These are phyloP conservation scores for Globisporangium parvum DNA, from an alignment of 352 stramenopile genomes.

Conservation along the genomic window DNA sequence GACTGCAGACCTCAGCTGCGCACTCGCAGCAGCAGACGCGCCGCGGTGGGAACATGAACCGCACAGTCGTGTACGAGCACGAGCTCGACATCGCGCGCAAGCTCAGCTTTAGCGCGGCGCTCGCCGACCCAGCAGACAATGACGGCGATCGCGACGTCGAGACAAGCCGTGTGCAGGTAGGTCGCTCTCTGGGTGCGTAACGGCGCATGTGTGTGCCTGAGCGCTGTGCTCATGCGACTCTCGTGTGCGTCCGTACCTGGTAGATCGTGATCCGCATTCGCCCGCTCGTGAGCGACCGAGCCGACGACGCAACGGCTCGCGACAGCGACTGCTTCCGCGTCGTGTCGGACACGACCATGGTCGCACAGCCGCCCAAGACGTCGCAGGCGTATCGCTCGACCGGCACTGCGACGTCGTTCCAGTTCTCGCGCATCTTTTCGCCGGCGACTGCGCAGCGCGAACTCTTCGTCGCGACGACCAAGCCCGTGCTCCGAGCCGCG, in stretches of 20 bases:
- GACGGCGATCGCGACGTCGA: not conserved
- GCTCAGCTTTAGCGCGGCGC: constrained; percentile 59
- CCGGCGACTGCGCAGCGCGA: constrained; percentile 76
- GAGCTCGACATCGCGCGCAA: constrained; percentile 45
- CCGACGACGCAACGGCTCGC: not conserved
- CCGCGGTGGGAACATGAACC: not conserved
- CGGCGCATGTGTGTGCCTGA: not conserved
- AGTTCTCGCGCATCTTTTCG: constrained; percentile 84
- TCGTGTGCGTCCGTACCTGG: constrained; percentile 14
- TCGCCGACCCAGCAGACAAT: constrained; percentile 17
- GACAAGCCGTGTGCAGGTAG: not conserved
- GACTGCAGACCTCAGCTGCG: constrained; percentile 1
- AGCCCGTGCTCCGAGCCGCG: constrained; percentile 87
- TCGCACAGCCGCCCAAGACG: constrained; percentile 67
- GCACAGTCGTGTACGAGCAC: constrained; percentile 6
- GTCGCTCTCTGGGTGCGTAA: not conserved
- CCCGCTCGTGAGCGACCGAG: constrained; percentile 20
- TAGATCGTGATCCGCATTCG: constrained; percentile 73
- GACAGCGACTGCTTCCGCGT: constrained; percentile 58
- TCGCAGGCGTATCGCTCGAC: constrained; percentile 72
- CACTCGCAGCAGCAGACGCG: not conserved
- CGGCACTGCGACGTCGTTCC: constrained; percentile 68
- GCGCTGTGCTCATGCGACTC: not conserved
- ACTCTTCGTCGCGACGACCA: constrained; percentile 89
- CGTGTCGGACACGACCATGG: constrained; percentile 47